Base-by-base conservation (phyloP, 2,329 filamentous ascomycete genomes). In the Epichloe sp. region DNA sequence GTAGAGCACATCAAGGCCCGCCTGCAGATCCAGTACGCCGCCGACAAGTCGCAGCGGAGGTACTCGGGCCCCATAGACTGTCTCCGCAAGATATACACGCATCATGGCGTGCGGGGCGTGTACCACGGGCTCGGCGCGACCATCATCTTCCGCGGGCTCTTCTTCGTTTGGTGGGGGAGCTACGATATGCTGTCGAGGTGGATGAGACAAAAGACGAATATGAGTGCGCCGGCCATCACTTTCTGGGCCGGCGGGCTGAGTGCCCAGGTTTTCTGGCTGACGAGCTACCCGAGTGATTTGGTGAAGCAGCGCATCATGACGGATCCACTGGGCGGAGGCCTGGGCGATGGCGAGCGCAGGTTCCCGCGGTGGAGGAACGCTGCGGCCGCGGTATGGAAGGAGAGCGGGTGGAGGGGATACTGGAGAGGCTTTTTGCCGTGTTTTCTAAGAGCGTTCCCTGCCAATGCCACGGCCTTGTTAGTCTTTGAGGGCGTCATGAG, bases 131-230 rank as follows among this genome's bases (percentile, higher is more conserved):
- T 98, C 12, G 73, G 70, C 38, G 87, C 93, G 1, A 97, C 93
- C 0, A 72, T 97, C 47, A 68, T 97, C 46, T 97, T 97, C 72
- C 80, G 93, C 17, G 81, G 82, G 14, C 95, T 91, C 71, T 98
- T 98, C 75, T 96, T 95, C 76, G 93, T 85, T 72, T 97, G 90
- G 90, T 98, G 93, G 93, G 93, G 83, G n/a, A 86, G 82, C 54
- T 98, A 98, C 71, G 91, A 96, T 61, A 59, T 95, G 34, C 77
- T 97, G 58, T 86, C 87, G 5, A 75, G 80, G 21, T 70, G 76
- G 53, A 72, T 97, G 63, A 73, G 78, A 50, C 68, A 78, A 17
- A 73, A 81, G 59, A 95, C 90, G 2, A 68, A 59, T 12, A 71
- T 96, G 50, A 85, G 85, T 50, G 80, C 81, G 0, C 88, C 93